Evolutionary conservation across 371 early-diverging fungal genomes (phyloP).

Genomic region (Nematocida displodere): DNA sequence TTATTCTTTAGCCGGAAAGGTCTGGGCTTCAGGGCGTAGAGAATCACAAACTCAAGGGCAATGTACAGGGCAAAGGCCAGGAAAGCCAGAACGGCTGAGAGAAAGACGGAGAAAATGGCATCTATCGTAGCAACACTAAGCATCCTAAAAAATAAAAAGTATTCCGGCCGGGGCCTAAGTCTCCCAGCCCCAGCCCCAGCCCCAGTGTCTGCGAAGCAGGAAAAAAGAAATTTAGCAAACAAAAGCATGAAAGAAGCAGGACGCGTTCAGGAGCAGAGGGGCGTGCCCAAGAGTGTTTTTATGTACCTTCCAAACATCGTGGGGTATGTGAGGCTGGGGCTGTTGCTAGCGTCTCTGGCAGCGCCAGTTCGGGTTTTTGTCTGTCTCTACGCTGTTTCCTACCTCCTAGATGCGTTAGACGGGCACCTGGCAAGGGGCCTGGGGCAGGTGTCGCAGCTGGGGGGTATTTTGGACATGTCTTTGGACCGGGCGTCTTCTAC

Average conservation of each 20-base stretch:
- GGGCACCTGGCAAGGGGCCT: constrained; percentile 81
- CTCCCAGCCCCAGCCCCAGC: not conserved
- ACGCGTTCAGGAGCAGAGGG: no score
- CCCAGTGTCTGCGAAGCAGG: not conserved
- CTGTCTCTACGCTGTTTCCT: constrained; percentile 72
- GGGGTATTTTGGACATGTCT: constrained; percentile 56
- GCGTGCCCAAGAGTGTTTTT: not conserved
- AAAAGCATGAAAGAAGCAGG: not conserved
- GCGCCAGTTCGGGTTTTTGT: constrained; percentile 26
- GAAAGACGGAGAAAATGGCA: not conserved
- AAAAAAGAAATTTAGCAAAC: not conserved
- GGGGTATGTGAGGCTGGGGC: constrained; percentile 42
- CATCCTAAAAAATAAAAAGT: not conserved
- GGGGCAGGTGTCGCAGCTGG: constrained; percentile 70
- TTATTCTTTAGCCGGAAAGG: no score
- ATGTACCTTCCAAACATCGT: constrained; percentile 55
- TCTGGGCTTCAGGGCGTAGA: no score
- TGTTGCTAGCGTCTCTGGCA: constrained; percentile 34
- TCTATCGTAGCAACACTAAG: not conserved
- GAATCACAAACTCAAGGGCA: no score
- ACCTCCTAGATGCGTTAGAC: constrained; percentile 83
- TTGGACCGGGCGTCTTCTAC: constrained; percentile 53
- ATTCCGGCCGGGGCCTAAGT: not conserved
- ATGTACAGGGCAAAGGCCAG: not conserved
- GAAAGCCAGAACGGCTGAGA: not conserved